Evolutionary conservation across 495 filamentous ascomycete species (phyloP).

Genomic region (Lophiotrema nucula): DNA sequence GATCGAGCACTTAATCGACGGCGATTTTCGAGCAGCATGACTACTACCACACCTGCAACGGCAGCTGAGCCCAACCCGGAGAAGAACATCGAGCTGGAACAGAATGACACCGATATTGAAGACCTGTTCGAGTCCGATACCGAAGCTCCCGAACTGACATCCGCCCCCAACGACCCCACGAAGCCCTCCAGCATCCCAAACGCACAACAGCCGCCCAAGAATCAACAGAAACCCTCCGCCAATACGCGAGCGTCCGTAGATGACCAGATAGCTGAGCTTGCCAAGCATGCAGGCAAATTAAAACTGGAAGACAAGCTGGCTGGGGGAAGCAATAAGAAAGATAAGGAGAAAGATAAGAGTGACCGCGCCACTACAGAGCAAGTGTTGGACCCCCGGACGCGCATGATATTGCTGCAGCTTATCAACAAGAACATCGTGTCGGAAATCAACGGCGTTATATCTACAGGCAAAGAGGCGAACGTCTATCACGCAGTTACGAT

Average conservation of each 20-base stretch:
- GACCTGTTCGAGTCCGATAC: conserved; percentile 56
- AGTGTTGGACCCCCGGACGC: conserved; percentile 87
- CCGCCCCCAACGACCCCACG: conserved; percentile 51
- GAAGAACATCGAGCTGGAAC: not conserved
- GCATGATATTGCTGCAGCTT: conserved; percentile 92
- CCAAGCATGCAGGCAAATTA: conserved; percentile 86
- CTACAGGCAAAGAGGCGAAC: conserved; percentile 96
- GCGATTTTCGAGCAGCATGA: not conserved
- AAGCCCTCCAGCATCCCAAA: conserved; percentile 75
- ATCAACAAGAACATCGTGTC: conserved; percentile 81
- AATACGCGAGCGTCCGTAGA: conserved; percentile 78
- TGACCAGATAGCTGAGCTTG: conserved; percentile 79
- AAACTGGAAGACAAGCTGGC: conserved; percentile 68
- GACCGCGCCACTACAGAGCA: conserved; percentile 92
- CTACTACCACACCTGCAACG: not conserved
- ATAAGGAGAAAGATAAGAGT: conserved; percentile 66
- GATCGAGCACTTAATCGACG: no score
- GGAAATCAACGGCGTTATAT: conserved; percentile 86
- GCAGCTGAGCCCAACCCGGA: not conserved
- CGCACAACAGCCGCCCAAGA: conserved; percentile 81
- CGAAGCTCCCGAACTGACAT: conserved; percentile 30
- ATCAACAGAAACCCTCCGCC: conserved; percentile 78
- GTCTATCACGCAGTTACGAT: conserved; percentile 78
- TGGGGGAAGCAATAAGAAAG: conserved; percentile 49
- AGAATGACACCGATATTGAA: conserved; percentile 59